A percentile compares a stretch with the other conserved stretches of the same genome.
Conservation (phyloP, 169 alveolate species). For the Eimeria praecox region DNA sequence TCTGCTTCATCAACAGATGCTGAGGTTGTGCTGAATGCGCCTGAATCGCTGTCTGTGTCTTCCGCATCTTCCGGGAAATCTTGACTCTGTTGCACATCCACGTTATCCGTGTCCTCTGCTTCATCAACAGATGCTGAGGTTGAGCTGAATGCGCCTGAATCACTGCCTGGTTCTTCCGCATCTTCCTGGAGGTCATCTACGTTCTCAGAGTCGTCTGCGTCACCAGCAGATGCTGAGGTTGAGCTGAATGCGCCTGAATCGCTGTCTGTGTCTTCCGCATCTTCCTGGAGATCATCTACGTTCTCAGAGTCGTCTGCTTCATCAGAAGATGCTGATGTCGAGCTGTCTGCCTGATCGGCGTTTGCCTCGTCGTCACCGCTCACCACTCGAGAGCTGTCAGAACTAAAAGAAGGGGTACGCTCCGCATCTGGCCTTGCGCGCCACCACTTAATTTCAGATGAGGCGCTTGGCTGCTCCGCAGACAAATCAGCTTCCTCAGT, state of each 20-base stretch:
- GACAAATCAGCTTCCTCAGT: not conserved
- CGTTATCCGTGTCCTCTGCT: no score
- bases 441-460: constrained; percentile 16
- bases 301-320: constrained; percentile 1
- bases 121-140: no score
- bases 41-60: no score
- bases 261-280: not conserved
- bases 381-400: constrained; percentile 22
- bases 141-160: no score
- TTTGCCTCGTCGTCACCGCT: not conserved
- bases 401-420: constrained; percentile 10
- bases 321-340: not conserved
- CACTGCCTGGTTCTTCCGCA: no score
- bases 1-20: no score
- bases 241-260: not conserved
- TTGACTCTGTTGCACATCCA: no score
- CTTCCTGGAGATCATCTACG: not conserved
- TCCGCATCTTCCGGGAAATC: no score
- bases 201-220: no score
- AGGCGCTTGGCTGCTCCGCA: constrained; percentile 1
- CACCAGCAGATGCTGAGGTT: not conserved
- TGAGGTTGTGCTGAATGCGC: no score
- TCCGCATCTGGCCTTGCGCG: not conserved
- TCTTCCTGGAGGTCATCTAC: no score
- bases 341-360: not conserved